Percentiles rank a stretch among this genome's conserved stretches.
phyloP scores from a whole-genome alignment of 192 early-diverging fungal genomes.

The Coemansia brasiliensis region DNA sequence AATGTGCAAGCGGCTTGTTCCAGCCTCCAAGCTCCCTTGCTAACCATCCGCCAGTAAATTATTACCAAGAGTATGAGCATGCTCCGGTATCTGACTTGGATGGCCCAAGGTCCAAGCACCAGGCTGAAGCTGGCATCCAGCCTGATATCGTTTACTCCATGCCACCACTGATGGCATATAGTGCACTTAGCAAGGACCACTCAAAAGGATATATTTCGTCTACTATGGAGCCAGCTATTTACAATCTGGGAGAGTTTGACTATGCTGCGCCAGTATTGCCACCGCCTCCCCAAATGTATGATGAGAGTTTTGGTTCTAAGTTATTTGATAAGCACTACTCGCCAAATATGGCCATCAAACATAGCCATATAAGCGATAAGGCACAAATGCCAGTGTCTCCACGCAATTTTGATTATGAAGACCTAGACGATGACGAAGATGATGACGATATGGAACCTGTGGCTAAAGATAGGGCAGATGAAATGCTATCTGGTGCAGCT shows the following conservation, averaged over 20 bases:
- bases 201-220: conserved; percentile 23
- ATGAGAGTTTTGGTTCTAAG: background rate
- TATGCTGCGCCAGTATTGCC: no score
- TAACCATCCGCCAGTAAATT: no score
- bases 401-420: conserved; percentile 3
- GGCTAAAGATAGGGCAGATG: background rate
- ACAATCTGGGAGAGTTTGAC: no score
- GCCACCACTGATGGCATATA: conserved; percentile 27
- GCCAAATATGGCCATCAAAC: background rate
- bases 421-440: background rate
- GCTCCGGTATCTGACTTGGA: background rate
- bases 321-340: background rate
- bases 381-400: conserved; percentile 4
- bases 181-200: conserved; percentile 28
- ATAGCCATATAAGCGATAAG: background rate
- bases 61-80: no score
- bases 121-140: background rate
- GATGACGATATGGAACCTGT: background rate
- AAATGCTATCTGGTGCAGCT: no score
- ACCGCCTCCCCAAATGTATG: no score
- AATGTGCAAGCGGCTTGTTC: background rate
- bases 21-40: no score
- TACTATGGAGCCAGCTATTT: no score
- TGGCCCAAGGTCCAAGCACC: background rate
- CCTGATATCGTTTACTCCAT: conserved; percentile 32